Conservation (phyloP, 495 filamentous ascomycete genomes). For the Hyaloscypha finlandica region DNA sequence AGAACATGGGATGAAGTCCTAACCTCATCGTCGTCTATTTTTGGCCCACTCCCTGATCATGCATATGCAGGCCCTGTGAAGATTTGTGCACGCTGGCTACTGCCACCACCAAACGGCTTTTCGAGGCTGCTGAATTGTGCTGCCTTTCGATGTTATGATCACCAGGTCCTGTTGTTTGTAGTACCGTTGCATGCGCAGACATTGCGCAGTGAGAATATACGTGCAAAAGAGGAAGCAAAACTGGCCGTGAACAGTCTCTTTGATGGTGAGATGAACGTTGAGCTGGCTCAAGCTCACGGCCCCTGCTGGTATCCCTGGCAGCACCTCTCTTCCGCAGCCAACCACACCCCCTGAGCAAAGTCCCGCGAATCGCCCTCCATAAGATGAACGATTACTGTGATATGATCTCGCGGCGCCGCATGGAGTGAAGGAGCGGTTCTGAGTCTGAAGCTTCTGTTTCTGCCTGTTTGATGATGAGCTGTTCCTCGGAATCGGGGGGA, state of each 20-base stretch:
- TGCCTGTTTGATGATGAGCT: neutral
- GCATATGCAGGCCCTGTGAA: conserved; percentile 1
- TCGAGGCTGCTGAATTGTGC: neutral
- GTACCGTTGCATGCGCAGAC: neutral
- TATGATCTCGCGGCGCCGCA: neutral
- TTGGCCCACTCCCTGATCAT: conserved; percentile 2
- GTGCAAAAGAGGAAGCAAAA: neutral
- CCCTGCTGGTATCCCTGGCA: neutral
- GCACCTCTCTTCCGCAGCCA: neutral
- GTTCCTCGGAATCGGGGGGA: neutral
- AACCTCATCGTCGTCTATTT: neutral
- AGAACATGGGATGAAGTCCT: neutral
- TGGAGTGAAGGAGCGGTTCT: neutral
- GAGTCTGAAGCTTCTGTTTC: neutral
- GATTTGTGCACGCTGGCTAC: neutral
- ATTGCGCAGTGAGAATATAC: neutral
- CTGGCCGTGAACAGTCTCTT: neutral
- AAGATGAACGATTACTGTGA: neutral
- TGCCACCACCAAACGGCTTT: neutral
- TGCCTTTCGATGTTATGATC: neutral
- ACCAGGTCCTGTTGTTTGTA: neutral
- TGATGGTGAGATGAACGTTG: neutral
- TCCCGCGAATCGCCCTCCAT: neutral
- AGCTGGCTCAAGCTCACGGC: neutral
- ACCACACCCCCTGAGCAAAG: neutral